A percentile compares a stretch with the other conserved stretches of the same genome.
phyloP scores from a whole-genome alignment of 371 early-diverging fungal species.

The Actinomortierella ambigua region DNA sequence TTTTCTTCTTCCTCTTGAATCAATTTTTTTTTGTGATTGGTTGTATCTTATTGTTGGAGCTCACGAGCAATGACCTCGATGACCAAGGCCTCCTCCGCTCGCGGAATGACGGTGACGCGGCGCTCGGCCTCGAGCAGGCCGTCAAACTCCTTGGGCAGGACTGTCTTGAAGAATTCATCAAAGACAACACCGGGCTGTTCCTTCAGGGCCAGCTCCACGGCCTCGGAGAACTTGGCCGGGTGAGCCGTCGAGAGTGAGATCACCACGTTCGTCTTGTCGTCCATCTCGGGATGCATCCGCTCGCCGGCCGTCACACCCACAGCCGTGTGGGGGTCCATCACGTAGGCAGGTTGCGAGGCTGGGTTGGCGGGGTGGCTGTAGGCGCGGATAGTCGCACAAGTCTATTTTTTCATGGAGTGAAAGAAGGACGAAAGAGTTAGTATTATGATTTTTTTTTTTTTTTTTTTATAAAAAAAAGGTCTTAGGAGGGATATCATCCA shows the following conservation, averaged over 20 bases:
- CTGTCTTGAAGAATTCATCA: conserved; percentile 54
- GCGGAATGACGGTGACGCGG: conserved; percentile 61
- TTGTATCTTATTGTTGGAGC: conserved; percentile 28
- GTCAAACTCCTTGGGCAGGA: conserved; percentile 72
- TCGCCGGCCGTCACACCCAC: conserved; percentile 93
- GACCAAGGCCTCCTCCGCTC: conserved; percentile 62
- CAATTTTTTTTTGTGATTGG: too few relatives aligned
- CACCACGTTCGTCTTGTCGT: conserved; percentile 40
- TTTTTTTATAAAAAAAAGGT: background rate
- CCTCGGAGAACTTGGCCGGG: conserved; percentile 95
- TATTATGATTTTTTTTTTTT: background rate
- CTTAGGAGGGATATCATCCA: too few relatives aligned
- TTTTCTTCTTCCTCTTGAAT: too few relatives aligned
- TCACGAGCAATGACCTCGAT: conserved; percentile 66
- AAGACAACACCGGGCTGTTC: conserved; percentile 60
- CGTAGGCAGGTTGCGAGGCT: conserved; percentile 63
- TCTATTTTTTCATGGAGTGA: conserved; percentile 46
- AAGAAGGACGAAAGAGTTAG: background rate
- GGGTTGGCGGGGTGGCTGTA: conserved; percentile 60
- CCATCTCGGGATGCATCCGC: conserved; percentile 21
- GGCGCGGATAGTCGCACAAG: conserved; percentile 72
- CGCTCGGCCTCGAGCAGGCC: conserved; percentile 75
- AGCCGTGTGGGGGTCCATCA: conserved; percentile 97
- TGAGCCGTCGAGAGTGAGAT: conserved; percentile 93
- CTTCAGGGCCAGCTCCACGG: conserved; percentile 83